Conservation (phyloP, 2,329 filamentous ascomycete genomes). For the Aspergillus pseudonomiae region DNA sequence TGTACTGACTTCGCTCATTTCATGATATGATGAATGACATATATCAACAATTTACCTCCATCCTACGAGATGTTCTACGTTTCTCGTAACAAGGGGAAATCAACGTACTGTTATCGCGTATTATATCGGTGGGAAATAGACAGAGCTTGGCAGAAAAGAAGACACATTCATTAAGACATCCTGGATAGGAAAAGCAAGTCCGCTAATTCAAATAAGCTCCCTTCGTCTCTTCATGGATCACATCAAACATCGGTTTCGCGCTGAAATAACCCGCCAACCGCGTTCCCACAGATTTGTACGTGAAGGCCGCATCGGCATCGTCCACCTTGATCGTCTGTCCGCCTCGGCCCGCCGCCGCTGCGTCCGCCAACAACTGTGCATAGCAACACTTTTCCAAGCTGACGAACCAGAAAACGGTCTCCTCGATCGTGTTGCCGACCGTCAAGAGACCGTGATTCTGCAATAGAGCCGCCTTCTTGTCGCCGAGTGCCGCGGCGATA, state of each 20-base stretch:
- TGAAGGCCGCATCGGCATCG: constrained; percentile 69
- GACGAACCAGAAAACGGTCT: constrained; percentile 56
- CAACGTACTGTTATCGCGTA: no score
- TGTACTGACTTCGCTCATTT: no score
- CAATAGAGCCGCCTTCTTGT: constrained; percentile 55
- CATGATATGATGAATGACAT: no score
- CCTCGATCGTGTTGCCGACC: constrained; percentile 54
- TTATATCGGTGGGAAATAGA: no score
- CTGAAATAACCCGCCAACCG: constrained; percentile 69
- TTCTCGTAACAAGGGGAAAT: no score
- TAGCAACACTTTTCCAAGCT: constrained; percentile 58
- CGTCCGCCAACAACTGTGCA: constrained; percentile 57
- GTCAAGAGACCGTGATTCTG: constrained; percentile 60
- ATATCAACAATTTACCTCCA: no score
- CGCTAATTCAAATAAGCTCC: constrained; percentile 54
- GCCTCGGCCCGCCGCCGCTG: constrained; percentile 60
- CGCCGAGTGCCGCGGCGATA: constrained; percentile 53
- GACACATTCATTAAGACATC: no score
- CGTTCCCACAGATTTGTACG: constrained; percentile 66
- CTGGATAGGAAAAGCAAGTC: background rate
- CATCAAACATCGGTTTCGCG: constrained; percentile 71
- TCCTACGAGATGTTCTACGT: no score
- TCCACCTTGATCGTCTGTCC: constrained; percentile 67
- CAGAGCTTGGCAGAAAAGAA: no score
- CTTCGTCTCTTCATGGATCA: constrained; percentile 64